phyloP scores from a whole-genome alignment of 192 early-diverging fungal genomes.

The Linnemannia zychae region DNA sequence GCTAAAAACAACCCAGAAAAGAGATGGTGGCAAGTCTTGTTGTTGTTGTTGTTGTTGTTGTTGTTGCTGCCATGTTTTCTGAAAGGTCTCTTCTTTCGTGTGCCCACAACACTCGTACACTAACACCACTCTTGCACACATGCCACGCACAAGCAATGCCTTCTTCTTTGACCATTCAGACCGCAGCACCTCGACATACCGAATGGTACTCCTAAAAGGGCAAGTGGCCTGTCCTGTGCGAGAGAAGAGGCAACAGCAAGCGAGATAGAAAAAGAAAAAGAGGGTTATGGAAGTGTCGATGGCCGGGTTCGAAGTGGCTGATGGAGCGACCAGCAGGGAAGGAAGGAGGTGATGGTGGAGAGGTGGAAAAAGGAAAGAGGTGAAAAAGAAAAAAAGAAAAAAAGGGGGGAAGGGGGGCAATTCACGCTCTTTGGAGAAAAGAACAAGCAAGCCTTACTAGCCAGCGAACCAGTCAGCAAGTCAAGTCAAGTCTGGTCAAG shows the following conservation, averaged over 20 bases:
- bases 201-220: background rate
- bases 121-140: background rate
- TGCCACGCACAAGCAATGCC: background rate
- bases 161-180: background rate
- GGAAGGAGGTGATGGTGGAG: background rate
- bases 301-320: background rate
- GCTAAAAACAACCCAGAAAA: background rate
- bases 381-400: background rate
- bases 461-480: background rate
- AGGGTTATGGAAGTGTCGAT: background rate
- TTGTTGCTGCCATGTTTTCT: background rate
- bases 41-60: background rate
- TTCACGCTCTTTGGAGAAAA: background rate
- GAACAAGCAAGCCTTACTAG: background rate
- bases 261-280: background rate
- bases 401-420: background rate
- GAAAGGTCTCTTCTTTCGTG: background rate
- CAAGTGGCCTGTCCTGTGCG: background rate
- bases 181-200: background rate
- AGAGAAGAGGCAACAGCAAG: no score
- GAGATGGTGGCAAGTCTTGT: background rate
- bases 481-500: no score
- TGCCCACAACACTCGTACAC: background rate
- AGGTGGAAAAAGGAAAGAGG: background rate
- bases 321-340: slow-evolving; percentile 8